Evolutionary conservation across 148 eudicot species (phyloP), one percentile per base, ranked within the genome.

Genomic region (Silene latifolia): DNA sequence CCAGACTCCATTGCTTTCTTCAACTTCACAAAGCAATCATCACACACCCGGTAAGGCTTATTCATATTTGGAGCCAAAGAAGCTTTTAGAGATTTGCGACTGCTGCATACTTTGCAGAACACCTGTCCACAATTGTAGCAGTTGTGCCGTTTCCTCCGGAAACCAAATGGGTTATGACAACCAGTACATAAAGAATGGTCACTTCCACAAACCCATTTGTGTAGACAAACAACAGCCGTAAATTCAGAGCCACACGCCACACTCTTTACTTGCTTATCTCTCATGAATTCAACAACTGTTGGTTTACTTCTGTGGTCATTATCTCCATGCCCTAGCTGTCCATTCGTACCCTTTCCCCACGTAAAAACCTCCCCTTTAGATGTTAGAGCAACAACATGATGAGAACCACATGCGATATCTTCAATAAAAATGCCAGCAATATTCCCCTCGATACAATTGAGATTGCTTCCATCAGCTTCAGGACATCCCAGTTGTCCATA

Each of bases 51-150:
- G 78, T 88, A 94, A 10, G 92, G 86, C 81, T 91, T 91, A 83
- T 77, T 87, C 86, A 77, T 85, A 77, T 81, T 83, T n/a, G 93
- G 96, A 77, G 96, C 97, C 76, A 94, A 78, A 42, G 96, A 87
- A 81, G 97, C 93, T 86, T 86, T 91, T 71, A 90, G 63, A 60
- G 98, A 86, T 84, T 86, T 94, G 79, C 76, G 86, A 73, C 79
- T 86, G 87, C 96, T 90, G 84, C 98, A 91, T 54, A 78, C 81
- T 76, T 86, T 89, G 87, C 98, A 94, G 80, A 94, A 91, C 44
- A 85, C 96, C 44, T 86, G 89, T 72, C 97, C 98, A 83, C 97
- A 91, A 80, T 94, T 94, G 80, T 94, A 91, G 75, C 98, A 94
- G 78, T 91, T 91, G 75, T 91, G 98, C 14, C 91, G 89, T 84